A percentile compares a stretch with the other conserved stretches of the same genome.
Conservation (phyloP, 345 rosid species). For the Aurinia saxatilis region DNA sequence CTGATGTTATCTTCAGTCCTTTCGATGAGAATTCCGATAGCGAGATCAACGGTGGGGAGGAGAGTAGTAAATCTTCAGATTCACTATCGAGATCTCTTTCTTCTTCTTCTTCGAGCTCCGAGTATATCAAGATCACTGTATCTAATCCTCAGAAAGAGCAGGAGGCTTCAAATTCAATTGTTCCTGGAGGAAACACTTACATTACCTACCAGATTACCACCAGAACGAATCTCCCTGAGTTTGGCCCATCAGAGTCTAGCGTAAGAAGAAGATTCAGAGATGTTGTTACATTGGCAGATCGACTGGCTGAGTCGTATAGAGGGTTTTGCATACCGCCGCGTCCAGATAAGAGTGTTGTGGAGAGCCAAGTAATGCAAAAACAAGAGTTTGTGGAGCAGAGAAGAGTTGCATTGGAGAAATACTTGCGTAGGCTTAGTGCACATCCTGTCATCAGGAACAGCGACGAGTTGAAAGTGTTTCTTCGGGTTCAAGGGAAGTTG, state of each 20-base stretch:
- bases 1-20: constrained; percentile 79
- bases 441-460: constrained; percentile 79
- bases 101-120: constrained; percentile 43
- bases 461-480: constrained; percentile 74
- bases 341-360: constrained; percentile 92
- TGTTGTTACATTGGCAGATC: constrained; percentile 73
- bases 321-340: constrained; percentile 86
- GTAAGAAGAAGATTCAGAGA: constrained; percentile 83
- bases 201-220: constrained; percentile 76
- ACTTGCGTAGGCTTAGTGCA: constrained; percentile 54
- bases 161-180: constrained; percentile 62
- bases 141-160: constrained; percentile 84
- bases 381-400: constrained; percentile 96
- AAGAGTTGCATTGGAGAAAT: constrained; percentile 81
- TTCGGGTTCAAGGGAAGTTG: constrained; percentile 74
- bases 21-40: constrained; percentile 49
- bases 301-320: constrained; percentile 72
- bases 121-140: constrained; percentile 69
- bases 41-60: constrained; percentile 55
- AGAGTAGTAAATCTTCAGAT: constrained; percentile 37
- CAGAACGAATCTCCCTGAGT: constrained; percentile 71
- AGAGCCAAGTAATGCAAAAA: constrained; percentile 95
- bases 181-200: constrained; percentile 68
- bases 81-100: constrained; percentile 49
- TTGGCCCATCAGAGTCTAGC: constrained; percentile 53